Percentiles rank a stretch among this genome's conserved stretches.
Evolutionary conservation across 129 eudicot species (phyloP).

Genomic region (Flaveria linearis): DNA sequence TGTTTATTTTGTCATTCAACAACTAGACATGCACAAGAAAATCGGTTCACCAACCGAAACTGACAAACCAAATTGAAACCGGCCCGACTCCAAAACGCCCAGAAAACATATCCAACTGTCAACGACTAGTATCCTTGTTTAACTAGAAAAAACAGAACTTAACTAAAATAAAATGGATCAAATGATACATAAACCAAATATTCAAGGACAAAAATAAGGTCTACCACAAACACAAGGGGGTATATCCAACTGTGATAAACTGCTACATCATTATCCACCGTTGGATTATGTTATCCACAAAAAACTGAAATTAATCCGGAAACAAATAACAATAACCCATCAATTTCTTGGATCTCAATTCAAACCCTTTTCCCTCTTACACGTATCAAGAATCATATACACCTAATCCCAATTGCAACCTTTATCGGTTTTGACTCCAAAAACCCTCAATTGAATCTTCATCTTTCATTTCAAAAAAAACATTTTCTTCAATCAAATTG

Average conservation of each 20-base stretch:
- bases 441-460: constrained; percentile 23
- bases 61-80: too few species aligned
- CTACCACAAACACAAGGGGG: not conserved
- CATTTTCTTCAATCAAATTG: constrained; percentile 12
- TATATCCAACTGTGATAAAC: constrained; percentile 11
- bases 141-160: not conserved
- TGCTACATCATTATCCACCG: constrained; percentile 36
- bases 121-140: not conserved
- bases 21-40: too few species aligned
- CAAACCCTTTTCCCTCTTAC: constrained; percentile 29
- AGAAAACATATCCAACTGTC: too few species aligned
- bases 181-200: not conserved
- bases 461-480: constrained; percentile 7
- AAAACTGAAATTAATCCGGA: constrained; percentile 27
- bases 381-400: constrained; percentile 20
- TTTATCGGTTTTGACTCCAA: constrained; percentile 27
- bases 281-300: constrained; percentile 37
- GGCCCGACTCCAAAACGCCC: too few species aligned
- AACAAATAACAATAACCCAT: constrained; percentile 23
- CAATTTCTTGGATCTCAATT: constrained; percentile 34
- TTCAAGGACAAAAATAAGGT: constrained; percentile 10
- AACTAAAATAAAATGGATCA: not conserved
- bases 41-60: too few species aligned
- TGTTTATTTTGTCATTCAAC: too few species aligned
- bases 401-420: constrained; percentile 7